Percentiles rank a stretch among this genome's conserved stretches.
These are phyloP conservation scores for Xylaria bambusicola DNA, from an alignment of 495 filamentous ascomycete genomes.

Conservation along the genomic window DNA sequence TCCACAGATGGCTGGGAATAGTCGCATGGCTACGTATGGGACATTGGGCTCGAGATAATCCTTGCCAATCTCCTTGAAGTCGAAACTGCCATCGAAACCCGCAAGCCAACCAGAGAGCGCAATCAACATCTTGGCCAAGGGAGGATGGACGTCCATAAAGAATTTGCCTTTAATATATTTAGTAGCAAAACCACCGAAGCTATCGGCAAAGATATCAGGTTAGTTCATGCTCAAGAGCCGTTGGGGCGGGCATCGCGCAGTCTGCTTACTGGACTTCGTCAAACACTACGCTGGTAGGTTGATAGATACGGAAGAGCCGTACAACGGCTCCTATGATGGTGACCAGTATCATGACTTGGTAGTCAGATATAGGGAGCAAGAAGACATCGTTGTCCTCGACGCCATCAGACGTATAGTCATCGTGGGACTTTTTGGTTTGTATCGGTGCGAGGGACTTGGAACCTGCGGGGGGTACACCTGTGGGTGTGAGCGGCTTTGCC, in stretches of 20 bases:
- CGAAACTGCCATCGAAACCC: conserved; percentile 92
- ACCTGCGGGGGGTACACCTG: conserved; percentile 24
- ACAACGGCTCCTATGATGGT: conserved; percentile 78
- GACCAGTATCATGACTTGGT: conserved; percentile 68
- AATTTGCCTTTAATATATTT: conserved; percentile 99
- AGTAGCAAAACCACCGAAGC: conserved; percentile 95
- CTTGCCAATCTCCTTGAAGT: conserved; percentile 99
- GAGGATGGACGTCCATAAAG: conserved; percentile 99
- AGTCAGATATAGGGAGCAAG: conserved; percentile 77
- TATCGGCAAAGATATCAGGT: conserved; percentile 38
- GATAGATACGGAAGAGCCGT: conserved; percentile 92
- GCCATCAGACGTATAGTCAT: conserved; percentile 66
- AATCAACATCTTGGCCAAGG: conserved; percentile 93
- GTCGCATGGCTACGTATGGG: conserved; percentile 95
- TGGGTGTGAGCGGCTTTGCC: conserved; percentile 43
- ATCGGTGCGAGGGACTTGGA: conserved; percentile 36
- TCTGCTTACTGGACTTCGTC: conserved; percentile 93
- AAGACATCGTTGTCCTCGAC: conserved; percentile 72
- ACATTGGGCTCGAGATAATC: conserved; percentile 94
- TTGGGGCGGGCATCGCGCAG: conserved; percentile 10
- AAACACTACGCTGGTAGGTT: conserved; percentile 95
- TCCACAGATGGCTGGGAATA: conserved; percentile 87
- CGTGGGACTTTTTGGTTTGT: conserved; percentile 32
- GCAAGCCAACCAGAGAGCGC: conserved; percentile 94
- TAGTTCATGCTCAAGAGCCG: conserved; percentile 18